A percentile compares a stretch with the other conserved stretches of the same genome.
Conservation (phyloP, 2,329 filamentous ascomycete genomes). For the Cordyceps farinosa region DNA sequence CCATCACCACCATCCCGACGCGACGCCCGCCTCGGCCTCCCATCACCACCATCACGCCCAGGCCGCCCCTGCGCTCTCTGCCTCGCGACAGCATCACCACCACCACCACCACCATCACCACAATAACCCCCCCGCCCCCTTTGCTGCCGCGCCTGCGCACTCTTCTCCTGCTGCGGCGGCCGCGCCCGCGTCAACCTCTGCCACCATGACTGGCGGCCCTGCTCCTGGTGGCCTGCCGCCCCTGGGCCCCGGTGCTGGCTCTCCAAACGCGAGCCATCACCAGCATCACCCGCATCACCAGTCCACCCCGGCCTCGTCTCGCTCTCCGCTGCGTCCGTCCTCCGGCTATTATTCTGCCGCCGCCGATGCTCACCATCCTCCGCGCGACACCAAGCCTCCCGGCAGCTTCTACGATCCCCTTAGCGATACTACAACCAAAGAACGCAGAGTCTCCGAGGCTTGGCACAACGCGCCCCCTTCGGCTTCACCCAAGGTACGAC, state of each 20-base stretch:
- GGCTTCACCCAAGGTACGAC: slow-evolving; percentile 47
- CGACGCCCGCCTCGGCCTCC: slow-evolving; percentile 25
- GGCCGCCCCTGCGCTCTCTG: background rate
- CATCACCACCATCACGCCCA: slow-evolving; percentile 23
- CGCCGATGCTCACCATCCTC: slow-evolving; percentile 28
- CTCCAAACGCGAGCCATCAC: slow-evolving; percentile 21
- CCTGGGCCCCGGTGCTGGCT: background rate
- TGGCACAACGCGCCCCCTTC: slow-evolving; percentile 44
- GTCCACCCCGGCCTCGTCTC: slow-evolving; percentile 4
- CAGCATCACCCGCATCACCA: slow-evolving; percentile 15
- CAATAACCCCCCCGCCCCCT: slow-evolving; percentile 23
- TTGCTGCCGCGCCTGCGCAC: slow-evolving; percentile 16
- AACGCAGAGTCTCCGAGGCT: slow-evolving; percentile 46
- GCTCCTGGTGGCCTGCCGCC: slow-evolving; percentile 15
- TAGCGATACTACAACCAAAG: slow-evolving; percentile 44
- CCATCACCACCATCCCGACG: slow-evolving; percentile 21
- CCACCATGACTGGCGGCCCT: slow-evolving; percentile 17
- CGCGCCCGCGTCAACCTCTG: slow-evolving; percentile 9
- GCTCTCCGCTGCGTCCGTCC: slow-evolving; percentile 43
- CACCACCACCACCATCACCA: slow-evolving; percentile 17
- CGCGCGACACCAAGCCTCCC: slow-evolving; percentile 38
- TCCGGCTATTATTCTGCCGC: slow-evolving; percentile 38
- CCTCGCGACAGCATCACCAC: slow-evolving; percentile 17
- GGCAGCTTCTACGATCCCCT: slow-evolving; percentile 54
- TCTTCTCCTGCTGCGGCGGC: slow-evolving; percentile 12